Evolutionary conservation across 148 eudicot genomes (phyloP).

Genomic region (Pouteria glomerata): DNA sequence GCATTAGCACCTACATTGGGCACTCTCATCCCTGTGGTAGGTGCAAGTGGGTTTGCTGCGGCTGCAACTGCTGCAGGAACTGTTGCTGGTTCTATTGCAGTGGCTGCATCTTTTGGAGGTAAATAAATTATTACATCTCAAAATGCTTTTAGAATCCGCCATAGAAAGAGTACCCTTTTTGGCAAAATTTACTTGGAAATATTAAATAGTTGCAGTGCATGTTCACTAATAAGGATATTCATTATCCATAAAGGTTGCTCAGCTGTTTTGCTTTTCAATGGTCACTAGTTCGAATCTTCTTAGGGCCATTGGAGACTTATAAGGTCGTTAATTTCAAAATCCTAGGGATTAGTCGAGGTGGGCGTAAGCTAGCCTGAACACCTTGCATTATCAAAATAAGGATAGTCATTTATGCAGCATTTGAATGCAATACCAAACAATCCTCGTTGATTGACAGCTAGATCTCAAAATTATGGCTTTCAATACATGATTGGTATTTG

Average conservation of each 20-base stretch:
- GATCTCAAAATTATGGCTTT: background rate
- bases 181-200: background rate
- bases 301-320: background rate
- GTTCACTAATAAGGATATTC: too few species aligned
- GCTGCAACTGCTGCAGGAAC: conserved; percentile 94
- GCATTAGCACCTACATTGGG: conserved; percentile 98
- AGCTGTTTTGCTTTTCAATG: too few species aligned
- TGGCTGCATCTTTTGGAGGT: conserved; percentile 99
- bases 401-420: background rate
- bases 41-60: conserved; percentile 98
- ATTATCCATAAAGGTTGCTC: too few species aligned
- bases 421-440: background rate
- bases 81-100: conserved; percentile 98
- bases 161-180: background rate
- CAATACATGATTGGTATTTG: too few species aligned
- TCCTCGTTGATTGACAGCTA: background rate
- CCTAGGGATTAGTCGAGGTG: too few species aligned
- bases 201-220: background rate
- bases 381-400: too few species aligned
- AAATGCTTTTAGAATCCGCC: background rate
- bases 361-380: too few species aligned
- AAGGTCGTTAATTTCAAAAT: too few species aligned
- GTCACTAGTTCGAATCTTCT: too few species aligned
- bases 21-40: conserved; percentile 77
- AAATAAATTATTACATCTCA: background rate